phyloP scores from a whole-genome alignment of 2,329 filamentous ascomycete genomes.

The Aspergillus udagawae region DNA sequence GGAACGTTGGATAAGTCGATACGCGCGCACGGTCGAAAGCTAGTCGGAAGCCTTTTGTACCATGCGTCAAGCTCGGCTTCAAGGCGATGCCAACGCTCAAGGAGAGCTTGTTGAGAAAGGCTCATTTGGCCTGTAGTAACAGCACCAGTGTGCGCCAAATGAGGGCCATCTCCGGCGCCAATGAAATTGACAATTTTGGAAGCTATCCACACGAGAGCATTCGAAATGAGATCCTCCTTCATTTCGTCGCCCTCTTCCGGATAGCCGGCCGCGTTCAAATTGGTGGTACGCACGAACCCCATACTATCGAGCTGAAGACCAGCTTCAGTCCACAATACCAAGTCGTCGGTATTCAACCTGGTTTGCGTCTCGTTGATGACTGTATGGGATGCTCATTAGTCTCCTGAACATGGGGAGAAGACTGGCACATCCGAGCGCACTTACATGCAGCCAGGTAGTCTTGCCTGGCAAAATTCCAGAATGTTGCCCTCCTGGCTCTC shows the following conservation, averaged over 20 bases:
- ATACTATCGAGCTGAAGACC: constrained; percentile 55
- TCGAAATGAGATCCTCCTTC: constrained; percentile 61
- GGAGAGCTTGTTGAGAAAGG: constrained; percentile 38
- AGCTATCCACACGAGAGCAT: constrained; percentile 62
- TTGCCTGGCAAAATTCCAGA: constrained; percentile 65
- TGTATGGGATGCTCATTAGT: constrained; percentile 7
- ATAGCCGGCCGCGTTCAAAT: constrained; percentile 27
- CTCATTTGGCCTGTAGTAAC: constrained; percentile 26
- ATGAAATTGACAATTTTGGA: constrained; percentile 65
- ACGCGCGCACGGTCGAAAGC: constrained; percentile 55
- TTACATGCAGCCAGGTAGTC: constrained; percentile 62
- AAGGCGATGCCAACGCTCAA: constrained; percentile 50
- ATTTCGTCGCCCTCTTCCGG: constrained; percentile 44
- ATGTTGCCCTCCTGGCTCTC: constrained; percentile 56
- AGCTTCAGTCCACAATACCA: constrained; percentile 61
- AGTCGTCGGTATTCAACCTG: constrained; percentile 58
- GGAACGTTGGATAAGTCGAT: constrained; percentile 36
- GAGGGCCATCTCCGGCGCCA: constrained; percentile 52
- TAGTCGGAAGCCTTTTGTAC: constrained; percentile 56
- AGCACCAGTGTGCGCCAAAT: constrained; percentile 21
- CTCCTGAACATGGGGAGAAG: neutral
- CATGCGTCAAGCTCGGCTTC: constrained; percentile 56
- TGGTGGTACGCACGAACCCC: constrained; percentile 48
- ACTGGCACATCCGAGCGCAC: constrained; percentile 9
- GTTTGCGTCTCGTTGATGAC: constrained; percentile 58